Conservation (phyloP, 768 basidiomycete species). For the Rhizopogon salebrosus region DNA sequence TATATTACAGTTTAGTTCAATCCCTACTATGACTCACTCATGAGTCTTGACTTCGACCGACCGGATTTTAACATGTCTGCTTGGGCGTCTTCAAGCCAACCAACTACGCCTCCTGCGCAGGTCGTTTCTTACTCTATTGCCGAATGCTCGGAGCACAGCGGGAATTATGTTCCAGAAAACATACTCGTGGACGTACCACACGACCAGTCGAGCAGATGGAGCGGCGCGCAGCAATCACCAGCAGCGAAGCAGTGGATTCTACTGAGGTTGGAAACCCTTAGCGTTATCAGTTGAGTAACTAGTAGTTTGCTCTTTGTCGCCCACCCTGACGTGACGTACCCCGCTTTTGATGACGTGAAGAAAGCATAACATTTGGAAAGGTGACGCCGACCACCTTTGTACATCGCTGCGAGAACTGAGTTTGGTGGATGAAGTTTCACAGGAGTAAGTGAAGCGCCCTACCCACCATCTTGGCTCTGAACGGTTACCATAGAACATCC, state of each 20-base stretch:
- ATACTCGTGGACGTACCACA: conserved; percentile 58
- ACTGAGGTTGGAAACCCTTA: conserved; percentile 52
- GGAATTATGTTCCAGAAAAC: conserved; percentile 63
- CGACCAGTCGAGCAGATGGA: conserved; percentile 73
- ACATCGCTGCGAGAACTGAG: background rate
- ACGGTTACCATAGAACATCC: conserved; percentile 57
- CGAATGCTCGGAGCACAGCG: conserved; percentile 66
- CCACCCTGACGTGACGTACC: conserved; percentile 5
- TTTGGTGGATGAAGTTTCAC: conserved; percentile 14
- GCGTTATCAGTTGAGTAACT: conserved; percentile 59
- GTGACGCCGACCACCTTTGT: conserved; percentile 27
- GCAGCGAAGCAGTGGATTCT: conserved; percentile 67
- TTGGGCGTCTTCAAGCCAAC: conserved; percentile 3
- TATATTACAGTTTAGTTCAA: background rate
- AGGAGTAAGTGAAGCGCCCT: conserved; percentile 17
- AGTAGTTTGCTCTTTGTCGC: background rate
- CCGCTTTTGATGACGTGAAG: conserved; percentile 29
- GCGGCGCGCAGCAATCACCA: conserved; percentile 53
- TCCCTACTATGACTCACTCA: no score
- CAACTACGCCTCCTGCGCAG: conserved; percentile 11
- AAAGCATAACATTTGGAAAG: conserved; percentile 78
- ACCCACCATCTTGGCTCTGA: background rate
- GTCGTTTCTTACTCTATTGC: conserved; percentile 48
- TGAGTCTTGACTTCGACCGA: no score
- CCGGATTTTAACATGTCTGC: background rate